These are phyloP conservation scores for Tetrahymena thermophila DNA, from an alignment of 73 alveolate species.

Conservation along the genomic window DNA sequence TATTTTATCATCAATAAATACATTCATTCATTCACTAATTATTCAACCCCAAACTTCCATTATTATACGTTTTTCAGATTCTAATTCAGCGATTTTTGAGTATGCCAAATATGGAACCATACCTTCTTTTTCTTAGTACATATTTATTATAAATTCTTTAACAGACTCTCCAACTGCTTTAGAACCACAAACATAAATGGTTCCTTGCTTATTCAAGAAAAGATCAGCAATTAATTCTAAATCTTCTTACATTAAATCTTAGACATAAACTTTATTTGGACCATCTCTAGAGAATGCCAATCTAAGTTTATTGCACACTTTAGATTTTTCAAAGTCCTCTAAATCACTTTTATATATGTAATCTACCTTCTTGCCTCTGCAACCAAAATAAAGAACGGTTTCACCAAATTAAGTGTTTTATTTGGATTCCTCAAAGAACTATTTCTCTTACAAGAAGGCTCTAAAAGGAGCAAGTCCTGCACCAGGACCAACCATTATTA, in stretches of 20 bases:
- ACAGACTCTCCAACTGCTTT: slow-evolving; percentile 21
- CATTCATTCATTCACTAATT: background rate
- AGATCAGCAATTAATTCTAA: slow-evolving; percentile 15
- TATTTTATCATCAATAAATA: too few relatives aligned
- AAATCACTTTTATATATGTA: slow-evolving; percentile 54
- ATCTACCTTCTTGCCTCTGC: slow-evolving; percentile 52
- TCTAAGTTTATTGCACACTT: slow-evolving; percentile 42
- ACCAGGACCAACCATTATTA: slow-evolving; percentile 65
- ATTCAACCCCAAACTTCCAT: slow-evolving; percentile 47
- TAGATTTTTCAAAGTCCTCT: slow-evolving; percentile 48
- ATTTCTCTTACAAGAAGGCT: slow-evolving; percentile 61
- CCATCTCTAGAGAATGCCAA: slow-evolving; percentile 69
- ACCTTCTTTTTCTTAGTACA: slow-evolving; percentile 17
- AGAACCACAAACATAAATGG: slow-evolving; percentile 41
- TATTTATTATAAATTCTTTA: slow-evolving; percentile 1
- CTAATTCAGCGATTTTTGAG: slow-evolving; percentile 16
- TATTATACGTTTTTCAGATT: background rate
- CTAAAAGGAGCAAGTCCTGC: slow-evolving; percentile 74
- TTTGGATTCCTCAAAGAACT: slow-evolving; percentile 24
- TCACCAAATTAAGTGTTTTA: slow-evolving; percentile 42
- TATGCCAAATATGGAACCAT: slow-evolving; percentile 33
- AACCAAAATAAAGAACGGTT: slow-evolving; percentile 47
- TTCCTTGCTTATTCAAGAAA: slow-evolving; percentile 5
- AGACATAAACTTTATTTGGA: slow-evolving; percentile 54
- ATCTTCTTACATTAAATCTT: slow-evolving; percentile 42